A percentile compares a stretch with the other conserved stretches of the same genome.
Conservation (phyloP, 257 asterid genomes). For the Ilex aquifolium region DNA sequence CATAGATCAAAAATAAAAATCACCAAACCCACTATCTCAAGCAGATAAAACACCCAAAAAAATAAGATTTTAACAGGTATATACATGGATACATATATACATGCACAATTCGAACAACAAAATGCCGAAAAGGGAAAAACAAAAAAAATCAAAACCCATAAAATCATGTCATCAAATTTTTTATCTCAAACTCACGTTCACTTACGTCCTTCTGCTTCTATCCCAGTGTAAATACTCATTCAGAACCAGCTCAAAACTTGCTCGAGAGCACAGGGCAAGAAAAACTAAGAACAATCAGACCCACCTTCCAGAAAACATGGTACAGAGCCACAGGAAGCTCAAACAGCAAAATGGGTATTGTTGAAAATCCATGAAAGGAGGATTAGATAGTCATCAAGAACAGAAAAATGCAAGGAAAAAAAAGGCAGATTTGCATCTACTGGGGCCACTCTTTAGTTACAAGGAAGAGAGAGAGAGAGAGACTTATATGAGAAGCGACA, state of each 20-base stretch:
- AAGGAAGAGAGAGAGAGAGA: constrained; percentile 32
- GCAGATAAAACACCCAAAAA: too few relatives aligned
- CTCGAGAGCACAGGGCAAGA: too few relatives aligned
- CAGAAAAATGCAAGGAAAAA: constrained; percentile 25
- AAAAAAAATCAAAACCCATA: too few relatives aligned
- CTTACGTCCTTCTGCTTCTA: too few relatives aligned
- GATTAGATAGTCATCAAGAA: constrained; percentile 42
- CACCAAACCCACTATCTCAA: too few relatives aligned
- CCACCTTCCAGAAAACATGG: constrained; percentile 19
- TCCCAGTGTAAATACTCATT: too few relatives aligned
- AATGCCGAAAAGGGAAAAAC: too few relatives aligned
- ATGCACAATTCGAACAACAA: not conserved
- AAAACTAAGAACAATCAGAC: constrained; percentile 1
- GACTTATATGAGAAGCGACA: constrained; percentile 55
- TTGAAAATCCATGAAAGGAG: constrained; percentile 42
- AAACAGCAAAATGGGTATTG: constrained; percentile 12
- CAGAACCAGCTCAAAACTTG: too few relatives aligned
- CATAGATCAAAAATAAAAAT: too few relatives aligned
- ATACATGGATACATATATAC: not conserved
- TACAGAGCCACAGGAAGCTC: constrained; percentile 17
- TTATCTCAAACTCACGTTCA: too few relatives aligned
- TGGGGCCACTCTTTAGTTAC: constrained; percentile 47
- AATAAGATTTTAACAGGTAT: too few relatives aligned
- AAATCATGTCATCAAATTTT: too few relatives aligned
- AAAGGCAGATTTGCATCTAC: constrained; percentile 59